Percentiles rank a stretch among this genome's conserved stretches.
These are phyloP conservation scores for Pleurotus citrinopileatus DNA, from an alignment of 768 basidiomycete species.

Conservation along the genomic window DNA sequence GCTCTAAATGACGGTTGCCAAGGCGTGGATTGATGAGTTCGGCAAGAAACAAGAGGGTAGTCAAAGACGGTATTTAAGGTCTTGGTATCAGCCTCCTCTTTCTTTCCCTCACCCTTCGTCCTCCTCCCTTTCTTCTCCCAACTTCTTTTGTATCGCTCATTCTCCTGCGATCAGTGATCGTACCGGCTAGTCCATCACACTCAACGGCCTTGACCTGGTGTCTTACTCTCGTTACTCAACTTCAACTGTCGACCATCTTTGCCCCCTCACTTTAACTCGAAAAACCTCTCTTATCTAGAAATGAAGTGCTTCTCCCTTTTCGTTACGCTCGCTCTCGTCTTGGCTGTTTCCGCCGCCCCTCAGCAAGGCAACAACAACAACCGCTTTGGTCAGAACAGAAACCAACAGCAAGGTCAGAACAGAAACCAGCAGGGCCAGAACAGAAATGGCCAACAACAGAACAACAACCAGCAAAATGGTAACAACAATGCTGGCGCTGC, in stretches of 20 bases:
- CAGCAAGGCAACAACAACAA: not conserved
- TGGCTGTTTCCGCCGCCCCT: constrained; percentile 19
- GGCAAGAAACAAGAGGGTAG: constrained; percentile 5
- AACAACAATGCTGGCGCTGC: not conserved
- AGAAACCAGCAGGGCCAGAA: not conserved
- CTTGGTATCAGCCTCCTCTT: constrained; percentile 1
- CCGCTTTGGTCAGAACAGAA: constrained; percentile 12
- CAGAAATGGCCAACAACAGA: not conserved
- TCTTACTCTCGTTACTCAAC: constrained; percentile 13
- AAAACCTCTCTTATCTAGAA: not conserved
- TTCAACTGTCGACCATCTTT: constrained; percentile 11
- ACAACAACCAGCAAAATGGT: constrained; percentile 1
- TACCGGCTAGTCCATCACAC: constrained; percentile 9
- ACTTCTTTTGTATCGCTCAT: constrained; percentile 4
- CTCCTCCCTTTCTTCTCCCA: constrained; percentile 16
- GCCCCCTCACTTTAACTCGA: constrained; percentile 12
- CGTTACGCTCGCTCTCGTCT: constrained; percentile 22
- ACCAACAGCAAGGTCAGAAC: not conserved
- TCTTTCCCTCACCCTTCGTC: constrained; percentile 1
- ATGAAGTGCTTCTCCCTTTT: constrained; percentile 33
- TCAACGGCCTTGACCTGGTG: constrained; percentile 18
- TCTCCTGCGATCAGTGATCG: constrained; percentile 11
- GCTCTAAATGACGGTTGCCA: constrained; percentile 10
- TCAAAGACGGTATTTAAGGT: constrained; percentile 2
- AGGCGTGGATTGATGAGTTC: constrained; percentile 1